phyloP scores from a whole-genome alignment of 495 filamentous ascomycete genomes.

The Clavariopsis aquatica region DNA sequence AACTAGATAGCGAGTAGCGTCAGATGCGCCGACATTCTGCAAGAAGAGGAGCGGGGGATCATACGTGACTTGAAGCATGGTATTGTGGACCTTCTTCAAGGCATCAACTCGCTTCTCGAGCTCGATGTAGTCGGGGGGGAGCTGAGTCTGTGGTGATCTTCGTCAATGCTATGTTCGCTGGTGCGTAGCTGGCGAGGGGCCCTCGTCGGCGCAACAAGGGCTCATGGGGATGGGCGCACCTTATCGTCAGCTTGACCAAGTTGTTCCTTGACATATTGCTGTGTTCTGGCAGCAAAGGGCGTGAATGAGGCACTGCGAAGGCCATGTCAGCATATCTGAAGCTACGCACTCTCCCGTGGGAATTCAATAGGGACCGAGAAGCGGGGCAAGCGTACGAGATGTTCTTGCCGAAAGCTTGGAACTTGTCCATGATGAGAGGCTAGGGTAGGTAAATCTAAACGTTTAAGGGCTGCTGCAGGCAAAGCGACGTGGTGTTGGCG shows the following conservation, averaged over 20 bases:
- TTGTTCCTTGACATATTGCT: conserved; percentile 97
- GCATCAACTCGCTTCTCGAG: conserved; percentile 99
- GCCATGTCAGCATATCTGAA: conserved; percentile 34
- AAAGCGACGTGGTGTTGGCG: neutral
- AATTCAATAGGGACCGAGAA: conserved; percentile 18
- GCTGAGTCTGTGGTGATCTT: conserved; percentile 67
- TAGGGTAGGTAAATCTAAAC: neutral
- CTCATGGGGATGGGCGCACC: conserved; percentile 50
- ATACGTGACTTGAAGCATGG: conserved; percentile 94
- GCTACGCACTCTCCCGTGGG: conserved; percentile 13
- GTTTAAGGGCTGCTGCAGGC: conserved; percentile 1
- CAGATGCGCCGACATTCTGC: conserved; percentile 3
- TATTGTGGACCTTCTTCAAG: conserved; percentile 93
- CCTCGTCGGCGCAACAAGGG: neutral
- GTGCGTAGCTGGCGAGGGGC: neutral
- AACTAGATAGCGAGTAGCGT: conserved; percentile 53
- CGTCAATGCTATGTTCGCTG: conserved; percentile 24
- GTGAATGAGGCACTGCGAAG: conserved; percentile 66
- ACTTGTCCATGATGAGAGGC: conserved; percentile 60
- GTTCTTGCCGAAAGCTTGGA: conserved; percentile 69
- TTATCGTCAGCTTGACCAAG: conserved; percentile 94
- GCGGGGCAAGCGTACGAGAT: conserved; percentile 56
- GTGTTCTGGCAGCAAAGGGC: conserved; percentile 88
- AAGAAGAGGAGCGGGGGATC: conserved; percentile 39
- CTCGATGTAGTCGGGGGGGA: conserved; percentile 95